Conservation (phyloP, 176 grass and related monocot species). For the Triticum urartu region DNA sequence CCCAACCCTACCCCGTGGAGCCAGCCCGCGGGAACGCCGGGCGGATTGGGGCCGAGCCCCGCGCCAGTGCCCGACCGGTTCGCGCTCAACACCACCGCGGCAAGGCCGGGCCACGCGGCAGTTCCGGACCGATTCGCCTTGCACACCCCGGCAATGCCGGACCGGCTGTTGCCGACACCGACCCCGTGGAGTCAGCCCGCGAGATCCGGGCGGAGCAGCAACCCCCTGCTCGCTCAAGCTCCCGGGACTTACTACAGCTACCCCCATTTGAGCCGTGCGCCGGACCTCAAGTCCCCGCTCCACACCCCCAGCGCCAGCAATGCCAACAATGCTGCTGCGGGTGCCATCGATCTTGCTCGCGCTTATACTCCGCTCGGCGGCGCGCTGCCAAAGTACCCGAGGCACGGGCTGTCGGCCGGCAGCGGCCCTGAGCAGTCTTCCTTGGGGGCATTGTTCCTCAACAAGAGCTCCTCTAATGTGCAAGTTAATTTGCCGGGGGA, state of each 20-base stretch:
- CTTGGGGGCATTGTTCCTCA: conserved; percentile 14
- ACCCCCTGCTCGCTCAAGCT: conserved; percentile 43
- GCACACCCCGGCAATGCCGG: background rate
- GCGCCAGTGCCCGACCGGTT: background rate
- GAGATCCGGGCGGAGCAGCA: conserved; percentile 28
- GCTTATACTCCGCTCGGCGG: background rate
- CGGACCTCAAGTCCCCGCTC: conserved; percentile 38
- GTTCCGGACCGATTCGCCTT: background rate
- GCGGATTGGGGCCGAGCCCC: background rate
- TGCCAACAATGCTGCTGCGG: background rate
- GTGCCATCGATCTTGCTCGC: conserved; percentile 26
- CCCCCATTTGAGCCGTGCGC: conserved; percentile 9
- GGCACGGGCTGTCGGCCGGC: conserved; percentile 22
- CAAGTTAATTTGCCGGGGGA: conserved; percentile 14
- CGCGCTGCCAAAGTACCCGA: conserved; percentile 32
- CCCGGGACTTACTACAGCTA: conserved; percentile 30
- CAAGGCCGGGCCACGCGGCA: background rate
- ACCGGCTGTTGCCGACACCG: conserved; percentile 13
- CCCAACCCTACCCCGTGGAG: no score
- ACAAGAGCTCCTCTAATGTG: background rate
- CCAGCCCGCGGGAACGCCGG: background rate
- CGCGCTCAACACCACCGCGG: background rate
- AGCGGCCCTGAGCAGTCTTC: conserved; percentile 37
- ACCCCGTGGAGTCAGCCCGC: background rate
- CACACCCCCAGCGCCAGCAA: conserved; percentile 30